Evolutionary conservation across 352 stramenopile species (phyloP).

Genomic region (Globisporangium carolinianum): DNA sequence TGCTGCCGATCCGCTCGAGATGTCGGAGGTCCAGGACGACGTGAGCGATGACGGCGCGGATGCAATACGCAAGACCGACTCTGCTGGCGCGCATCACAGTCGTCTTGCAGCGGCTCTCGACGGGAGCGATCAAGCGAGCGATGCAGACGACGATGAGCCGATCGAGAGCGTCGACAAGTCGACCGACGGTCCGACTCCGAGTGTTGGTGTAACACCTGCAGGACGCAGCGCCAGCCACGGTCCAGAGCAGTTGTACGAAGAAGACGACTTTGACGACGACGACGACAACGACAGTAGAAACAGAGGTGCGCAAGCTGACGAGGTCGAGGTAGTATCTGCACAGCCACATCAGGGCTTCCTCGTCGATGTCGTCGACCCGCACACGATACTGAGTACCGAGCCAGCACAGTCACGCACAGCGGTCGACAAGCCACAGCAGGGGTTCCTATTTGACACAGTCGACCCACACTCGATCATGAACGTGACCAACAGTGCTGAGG

Average conservation of each 20-base stretch:
- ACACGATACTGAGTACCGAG: background rate
- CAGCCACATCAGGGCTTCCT: background rate
- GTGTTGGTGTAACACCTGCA: background rate
- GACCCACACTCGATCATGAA: background rate
- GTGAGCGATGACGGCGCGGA: background rate
- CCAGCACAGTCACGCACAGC: background rate
- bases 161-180: background rate
- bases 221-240: background rate
- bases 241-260: constrained; percentile 13
- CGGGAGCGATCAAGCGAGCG: background rate
- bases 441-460: background rate
- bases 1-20: background rate
- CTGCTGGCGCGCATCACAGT: background rate
- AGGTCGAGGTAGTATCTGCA: no score
- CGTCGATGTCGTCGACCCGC: background rate
- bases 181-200: background rate
- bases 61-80: no score
- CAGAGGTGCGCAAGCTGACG: background rate
- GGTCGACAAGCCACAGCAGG: no score
- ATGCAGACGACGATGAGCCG: background rate
- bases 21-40: background rate
- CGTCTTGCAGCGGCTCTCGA: background rate
- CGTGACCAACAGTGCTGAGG: no score
- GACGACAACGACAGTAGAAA: constrained; percentile 1
- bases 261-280: constrained; percentile 27